phyloP scores from a whole-genome alignment of 768 basidiomycete species.

The Phylloporus rhodoxanthus region DNA sequence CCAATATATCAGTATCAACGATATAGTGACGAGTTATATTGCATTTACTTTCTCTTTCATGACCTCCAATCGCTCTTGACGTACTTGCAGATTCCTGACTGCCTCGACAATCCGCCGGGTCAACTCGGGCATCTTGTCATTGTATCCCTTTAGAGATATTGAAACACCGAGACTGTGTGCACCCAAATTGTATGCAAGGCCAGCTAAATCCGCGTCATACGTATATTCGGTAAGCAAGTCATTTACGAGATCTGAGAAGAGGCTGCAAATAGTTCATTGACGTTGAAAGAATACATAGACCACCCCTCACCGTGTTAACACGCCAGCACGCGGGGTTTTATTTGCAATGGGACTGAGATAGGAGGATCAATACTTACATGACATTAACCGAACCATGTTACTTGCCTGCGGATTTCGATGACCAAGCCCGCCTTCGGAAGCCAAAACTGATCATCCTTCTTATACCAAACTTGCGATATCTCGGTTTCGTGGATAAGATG shows the following conservation, averaged over 20 bases:
- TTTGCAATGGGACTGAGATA: conserved; percentile 49
- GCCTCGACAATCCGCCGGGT: conserved; percentile 66
- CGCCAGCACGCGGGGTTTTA: conserved; percentile 59
- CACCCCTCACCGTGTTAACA: conserved; percentile 59
- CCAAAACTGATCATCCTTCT: conserved; percentile 97
- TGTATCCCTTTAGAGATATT: conserved; percentile 76
- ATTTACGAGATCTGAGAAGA: conserved; percentile 79
- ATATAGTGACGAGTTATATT: background rate
- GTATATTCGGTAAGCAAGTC: conserved; percentile 88
- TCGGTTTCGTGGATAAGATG: conserved; percentile 67
- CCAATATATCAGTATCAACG: background rate
- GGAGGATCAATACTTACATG: background rate
- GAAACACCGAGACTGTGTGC: conserved; percentile 60
- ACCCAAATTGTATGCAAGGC: conserved; percentile 67
- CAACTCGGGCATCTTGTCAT: conserved; percentile 81
- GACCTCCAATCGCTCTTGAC: conserved; percentile 68
- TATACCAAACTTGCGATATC: conserved; percentile 82
- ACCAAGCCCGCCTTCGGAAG: conserved; percentile 80
- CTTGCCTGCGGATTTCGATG: conserved; percentile 70
- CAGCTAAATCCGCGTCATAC: conserved; percentile 91
- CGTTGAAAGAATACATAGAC: background rate
- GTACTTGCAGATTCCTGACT: conserved; percentile 56
- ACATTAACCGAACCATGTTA: background rate
- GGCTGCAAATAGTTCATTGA: conserved; percentile 33
- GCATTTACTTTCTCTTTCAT: conserved; percentile 74